Percentiles rank a stretch among this genome's conserved stretches.
Evolutionary conservation across 116 monocot species (phyloP).

Genomic region (Papilionanthe hybrid): DNA sequence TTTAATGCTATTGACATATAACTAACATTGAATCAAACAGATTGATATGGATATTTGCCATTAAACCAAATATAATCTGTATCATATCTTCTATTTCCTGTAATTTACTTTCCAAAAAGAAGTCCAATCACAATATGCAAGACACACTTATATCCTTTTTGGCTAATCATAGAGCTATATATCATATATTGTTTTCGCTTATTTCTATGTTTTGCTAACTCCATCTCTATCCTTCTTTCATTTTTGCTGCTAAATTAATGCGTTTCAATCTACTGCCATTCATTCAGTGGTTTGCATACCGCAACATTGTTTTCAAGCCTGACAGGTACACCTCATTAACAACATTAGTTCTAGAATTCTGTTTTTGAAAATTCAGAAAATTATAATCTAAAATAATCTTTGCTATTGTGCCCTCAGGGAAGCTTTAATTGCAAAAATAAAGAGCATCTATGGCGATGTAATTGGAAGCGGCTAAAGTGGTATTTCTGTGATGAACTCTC

Average conservation of each 20-base stretch:
- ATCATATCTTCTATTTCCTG: no score
- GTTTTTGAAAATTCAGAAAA: neutral
- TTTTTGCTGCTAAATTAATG: neutral
- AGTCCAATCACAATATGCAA: no score
- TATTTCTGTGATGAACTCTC: neutral
- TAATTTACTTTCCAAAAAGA: no score
- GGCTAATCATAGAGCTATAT: neutral
- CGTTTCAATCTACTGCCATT: no score
- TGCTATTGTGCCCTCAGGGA: slow-evolving; percentile 36
- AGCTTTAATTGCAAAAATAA: slow-evolving; percentile 64
- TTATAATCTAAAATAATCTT: no score
- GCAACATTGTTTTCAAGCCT: slow-evolving; percentile 56
- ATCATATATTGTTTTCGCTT: neutral
- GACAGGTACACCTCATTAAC: slow-evolving; percentile 42
- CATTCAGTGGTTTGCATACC: slow-evolving; percentile 34
- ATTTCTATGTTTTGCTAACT: neutral
- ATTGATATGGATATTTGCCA: no score
- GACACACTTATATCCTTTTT: no score
- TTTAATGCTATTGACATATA: no score
- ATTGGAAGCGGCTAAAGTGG: slow-evolving; percentile 39
- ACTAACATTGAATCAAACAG: no score
- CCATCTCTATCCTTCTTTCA: neutral
- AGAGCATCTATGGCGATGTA: slow-evolving; percentile 53
- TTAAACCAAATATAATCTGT: no score
- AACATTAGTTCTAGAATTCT: neutral